phyloP scores from a whole-genome alignment of 441 rosid genomes.

The Pelargonium cotyledonis region DNA sequence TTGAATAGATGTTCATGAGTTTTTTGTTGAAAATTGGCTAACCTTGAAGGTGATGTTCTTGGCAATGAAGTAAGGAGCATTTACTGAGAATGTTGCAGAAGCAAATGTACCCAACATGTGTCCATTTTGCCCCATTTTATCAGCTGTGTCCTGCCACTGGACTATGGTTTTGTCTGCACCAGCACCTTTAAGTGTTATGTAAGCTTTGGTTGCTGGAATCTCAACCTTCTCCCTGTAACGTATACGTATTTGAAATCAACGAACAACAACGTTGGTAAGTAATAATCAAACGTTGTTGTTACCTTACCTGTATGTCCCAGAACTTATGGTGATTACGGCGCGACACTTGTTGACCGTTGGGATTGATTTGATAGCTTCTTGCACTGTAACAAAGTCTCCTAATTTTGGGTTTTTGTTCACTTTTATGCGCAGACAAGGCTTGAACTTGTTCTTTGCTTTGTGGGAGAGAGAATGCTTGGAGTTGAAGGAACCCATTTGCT shows the following conservation, averaged over 20 bases:
- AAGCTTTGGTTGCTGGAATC: constrained; percentile 71
- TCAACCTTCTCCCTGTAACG: constrained; percentile 71
- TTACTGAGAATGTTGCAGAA: constrained; percentile 94
- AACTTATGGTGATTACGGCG: constrained; percentile 26
- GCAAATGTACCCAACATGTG: constrained; percentile 61
- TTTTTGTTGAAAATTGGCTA: neutral
- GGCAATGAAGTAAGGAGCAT: constrained; percentile 81
- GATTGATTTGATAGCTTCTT: constrained; percentile 32
- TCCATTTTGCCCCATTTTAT: constrained; percentile 66
- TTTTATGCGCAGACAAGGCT: constrained; percentile 31
- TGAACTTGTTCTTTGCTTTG: constrained; percentile 30
- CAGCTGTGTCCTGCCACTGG: constrained; percentile 95
- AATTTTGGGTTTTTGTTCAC: constrained; percentile 25
- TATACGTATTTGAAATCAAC: too few relatives aligned
- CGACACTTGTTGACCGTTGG: constrained; percentile 33
- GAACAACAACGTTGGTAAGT: too few relatives aligned
- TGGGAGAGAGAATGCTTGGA: constrained; percentile 13
- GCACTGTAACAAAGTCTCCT: constrained; percentile 24
- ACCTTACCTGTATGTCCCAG: constrained; percentile 35
- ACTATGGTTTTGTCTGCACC: constrained; percentile 86
- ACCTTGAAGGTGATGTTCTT: constrained; percentile 93
- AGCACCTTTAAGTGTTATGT: constrained; percentile 78
- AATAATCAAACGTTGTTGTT: neutral
- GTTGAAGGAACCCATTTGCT: constrained; percentile 10
- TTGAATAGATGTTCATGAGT: too few relatives aligned